Evolutionary conservation across 257 asterid genomes (phyloP).

Genomic region (Solanum appendiculatum): DNA sequence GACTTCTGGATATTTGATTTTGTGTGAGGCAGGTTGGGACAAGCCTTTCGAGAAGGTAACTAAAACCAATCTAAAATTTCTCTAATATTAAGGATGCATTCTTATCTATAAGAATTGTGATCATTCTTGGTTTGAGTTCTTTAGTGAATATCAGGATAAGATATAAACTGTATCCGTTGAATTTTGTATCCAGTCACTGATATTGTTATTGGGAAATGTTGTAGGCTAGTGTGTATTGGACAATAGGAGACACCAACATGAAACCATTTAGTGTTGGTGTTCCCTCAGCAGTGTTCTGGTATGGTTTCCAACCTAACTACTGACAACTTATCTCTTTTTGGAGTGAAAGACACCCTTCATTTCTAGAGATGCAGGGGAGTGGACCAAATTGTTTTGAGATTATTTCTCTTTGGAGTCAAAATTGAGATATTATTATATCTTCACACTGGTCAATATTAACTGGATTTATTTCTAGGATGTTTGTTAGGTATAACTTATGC

Average conservation of each 20-base stretch:
- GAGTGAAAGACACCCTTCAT: not conserved
- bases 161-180: not conserved
- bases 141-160: not conserved
- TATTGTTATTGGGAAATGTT: not conserved
- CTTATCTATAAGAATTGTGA: not conserved
- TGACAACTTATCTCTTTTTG: not conserved
- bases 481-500: not conserved
- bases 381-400: not conserved
- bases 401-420: not conserved
- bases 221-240: not conserved
- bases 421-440: not conserved
- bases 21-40: not conserved
- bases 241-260: slow-evolving; percentile 1
- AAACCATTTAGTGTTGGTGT: slow-evolving; percentile 2
- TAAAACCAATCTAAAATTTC: not conserved
- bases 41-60: not conserved
- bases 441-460: not conserved
- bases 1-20: slow-evolving; percentile 1
- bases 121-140: not conserved
- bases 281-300: not conserved
- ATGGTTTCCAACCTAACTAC: not conserved
- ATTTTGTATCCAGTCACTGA: not conserved
- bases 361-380: not conserved
- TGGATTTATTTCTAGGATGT: not conserved
- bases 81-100: not conserved